Evolutionary conservation across 805 yeast genomes (phyloP).

Genomic region (Barnettozyma sp.): DNA sequence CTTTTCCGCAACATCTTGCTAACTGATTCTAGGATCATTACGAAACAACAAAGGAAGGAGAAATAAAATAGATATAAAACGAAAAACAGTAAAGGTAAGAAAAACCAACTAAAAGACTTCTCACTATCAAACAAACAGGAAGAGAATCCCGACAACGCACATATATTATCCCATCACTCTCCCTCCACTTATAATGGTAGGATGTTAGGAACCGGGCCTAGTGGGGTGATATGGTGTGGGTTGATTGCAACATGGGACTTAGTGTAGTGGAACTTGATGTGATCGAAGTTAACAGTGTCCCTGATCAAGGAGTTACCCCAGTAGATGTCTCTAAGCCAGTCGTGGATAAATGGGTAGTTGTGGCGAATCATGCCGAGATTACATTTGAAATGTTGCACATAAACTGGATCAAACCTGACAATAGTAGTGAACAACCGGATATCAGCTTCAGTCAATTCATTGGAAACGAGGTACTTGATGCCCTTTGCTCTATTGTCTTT

Average conservation of each 20-base stretch:
- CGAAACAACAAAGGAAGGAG: too few species aligned
- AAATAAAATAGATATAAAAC: too few species aligned
- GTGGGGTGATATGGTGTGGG: constrained; percentile 76
- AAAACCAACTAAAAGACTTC: too few species aligned
- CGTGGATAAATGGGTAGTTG: constrained; percentile 71
- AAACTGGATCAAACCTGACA: constrained; percentile 86
- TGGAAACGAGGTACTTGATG: constrained; percentile 47
- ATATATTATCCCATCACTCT: too few species aligned
- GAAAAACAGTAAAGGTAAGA: too few species aligned
- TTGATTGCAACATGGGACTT: constrained; percentile 76
- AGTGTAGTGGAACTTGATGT: constrained; percentile 88
- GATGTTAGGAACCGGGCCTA: constrained; percentile 83
- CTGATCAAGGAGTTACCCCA: constrained; percentile 71
- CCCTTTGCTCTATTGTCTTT: constrained; percentile 30
- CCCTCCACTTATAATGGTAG: constrained; percentile 31
- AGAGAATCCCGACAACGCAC: too few species aligned
- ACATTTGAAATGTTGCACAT: constrained; percentile 93
- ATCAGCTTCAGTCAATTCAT: constrained; percentile 81
- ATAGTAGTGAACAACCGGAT: constrained; percentile 82
- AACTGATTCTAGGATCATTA: neutral
- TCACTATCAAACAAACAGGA: neutral
- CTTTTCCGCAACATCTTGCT: neutral
- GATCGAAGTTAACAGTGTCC: constrained; percentile 79
- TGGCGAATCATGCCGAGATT: constrained; percentile 73
- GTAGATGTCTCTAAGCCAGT: constrained; percentile 78